A percentile compares a stretch with the other conserved stretches of the same genome.
These are phyloP conservation scores for Periconia digitata DNA, from an alignment of 2,329 filamentous ascomycete genomes.

Conservation along the genomic window DNA sequence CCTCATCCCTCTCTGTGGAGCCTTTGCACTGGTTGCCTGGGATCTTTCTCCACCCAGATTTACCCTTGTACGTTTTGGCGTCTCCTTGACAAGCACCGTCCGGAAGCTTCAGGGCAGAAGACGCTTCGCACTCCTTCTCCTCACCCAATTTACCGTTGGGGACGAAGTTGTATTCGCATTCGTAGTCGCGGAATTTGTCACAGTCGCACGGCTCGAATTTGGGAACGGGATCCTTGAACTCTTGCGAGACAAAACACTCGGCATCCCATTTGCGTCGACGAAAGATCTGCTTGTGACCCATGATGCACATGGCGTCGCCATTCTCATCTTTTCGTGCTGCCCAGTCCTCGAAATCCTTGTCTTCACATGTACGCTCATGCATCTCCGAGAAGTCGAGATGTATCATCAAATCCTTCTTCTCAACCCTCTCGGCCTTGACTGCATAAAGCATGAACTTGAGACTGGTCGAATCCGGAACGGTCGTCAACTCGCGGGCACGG, in stretches of 20 bases:
- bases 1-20: conserved; percentile 46
- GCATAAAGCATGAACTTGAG: conserved; percentile 85
- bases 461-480: conserved; percentile 88
- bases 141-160: conserved; percentile 38
- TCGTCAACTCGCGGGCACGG: conserved; percentile 74
- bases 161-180: conserved; percentile 93
- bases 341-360: conserved; percentile 83
- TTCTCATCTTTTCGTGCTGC: conserved; percentile 78
- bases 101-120: conserved; percentile 65
- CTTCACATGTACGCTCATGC: conserved; percentile 76
- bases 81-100: conserved; percentile 72
- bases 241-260: conserved; percentile 83
- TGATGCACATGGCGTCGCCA: conserved; percentile 81
- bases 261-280: conserved; percentile 81
- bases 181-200: conserved; percentile 75
- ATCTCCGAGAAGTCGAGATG: conserved; percentile 82
- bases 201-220: conserved; percentile 78
- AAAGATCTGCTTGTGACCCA: conserved; percentile 93
- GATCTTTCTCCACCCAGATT: conserved; percentile 89
- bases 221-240: conserved; percentile 77
- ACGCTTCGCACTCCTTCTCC: conserved; percentile 69
- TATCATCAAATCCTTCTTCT: conserved; percentile 64
- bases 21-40: conserved; percentile 60
- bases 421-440: conserved; percentile 41
- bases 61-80: conserved; percentile 76